Base-by-base conservation (phyloP, 805 yeast species). In the Candida adriatica region DNA sequence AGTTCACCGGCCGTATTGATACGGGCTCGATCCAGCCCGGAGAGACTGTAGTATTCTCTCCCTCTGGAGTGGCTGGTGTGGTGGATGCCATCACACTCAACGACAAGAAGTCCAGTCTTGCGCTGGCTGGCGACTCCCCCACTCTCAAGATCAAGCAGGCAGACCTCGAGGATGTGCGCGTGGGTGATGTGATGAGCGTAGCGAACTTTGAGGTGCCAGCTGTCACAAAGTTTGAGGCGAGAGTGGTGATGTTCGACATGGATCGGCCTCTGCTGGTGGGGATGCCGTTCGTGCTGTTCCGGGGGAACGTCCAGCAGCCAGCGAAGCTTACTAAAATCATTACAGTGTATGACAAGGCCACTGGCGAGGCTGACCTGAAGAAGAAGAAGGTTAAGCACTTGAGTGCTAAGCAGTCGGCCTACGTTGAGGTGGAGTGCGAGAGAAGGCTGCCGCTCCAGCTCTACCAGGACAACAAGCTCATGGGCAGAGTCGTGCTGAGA, bases 401-500 rank as follows among this genome's bases (percentile, higher is more conserved):
- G 68, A 87, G 87, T 74, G 81, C 94, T 58, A 95, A 95, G 66
- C 95, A 88, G 71, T 87, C 94, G 69, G 90, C 95, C 53, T 80
- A 86, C 61, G 96, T 92, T 51, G 79, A 78, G 61, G 74, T 88
- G 71, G 78, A 86, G 56, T 64, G 83, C 56, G 87, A 83, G 6
- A 43, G 53, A 75, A 88, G 95, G 58, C 75, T 90, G 73, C 88
- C 96, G 68, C 94, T 88, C 51, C 96, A 90, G 71, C 75, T 90
- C 53, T 90, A 78, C 79, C 70, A 78, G 61, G 92, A 86, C 62
- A 87, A 90, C 79, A 95, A 90, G 65, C 95, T 94, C 71, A 70
- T 90, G 67, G 92, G 95, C 71, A 87, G 97, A 80, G 74, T 90
- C 71, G 90, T 88, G 59, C 94, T 88, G 74, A 88, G 97, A 82